These are phyloP conservation scores for Pholiota microspora DNA, from an alignment of 768 basidiomycete species.

Conservation along the genomic window DNA sequence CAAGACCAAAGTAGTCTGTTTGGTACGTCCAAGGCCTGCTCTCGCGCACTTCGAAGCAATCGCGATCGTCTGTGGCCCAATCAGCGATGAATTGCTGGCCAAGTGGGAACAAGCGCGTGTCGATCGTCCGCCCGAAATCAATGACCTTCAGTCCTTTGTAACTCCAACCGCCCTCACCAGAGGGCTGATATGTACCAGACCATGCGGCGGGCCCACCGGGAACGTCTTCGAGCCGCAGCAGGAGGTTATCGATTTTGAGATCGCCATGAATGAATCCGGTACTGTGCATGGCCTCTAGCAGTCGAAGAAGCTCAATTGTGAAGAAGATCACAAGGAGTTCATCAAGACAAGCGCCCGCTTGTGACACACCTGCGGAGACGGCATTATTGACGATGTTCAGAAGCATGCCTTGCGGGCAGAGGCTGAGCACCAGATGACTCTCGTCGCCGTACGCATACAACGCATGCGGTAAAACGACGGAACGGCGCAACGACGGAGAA, in stretches of 20 bases:
- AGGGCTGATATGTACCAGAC: slow-evolving; percentile 72
- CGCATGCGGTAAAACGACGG: slow-evolving; percentile 74
- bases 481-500: slow-evolving; percentile 53
- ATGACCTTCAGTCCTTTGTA: slow-evolving; percentile 89
- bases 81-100: slow-evolving; percentile 83
- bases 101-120: slow-evolving; percentile 75
- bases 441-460: slow-evolving; percentile 88
- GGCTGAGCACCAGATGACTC: slow-evolving; percentile 84
- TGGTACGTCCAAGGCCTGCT: slow-evolving; percentile 89
- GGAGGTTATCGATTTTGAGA: slow-evolving; percentile 98
- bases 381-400: slow-evolving; percentile 92
- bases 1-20: slow-evolving; percentile 95
- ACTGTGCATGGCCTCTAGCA: slow-evolving; percentile 79
- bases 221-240: slow-evolving; percentile 87
- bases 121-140: slow-evolving; percentile 96
- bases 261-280: slow-evolving; percentile 95
- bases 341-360: slow-evolving; percentile 81
- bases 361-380: slow-evolving; percentile 67
- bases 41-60: slow-evolving; percentile 90
- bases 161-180: slow-evolving; percentile 82
- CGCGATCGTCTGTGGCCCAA: slow-evolving; percentile 86
- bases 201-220: slow-evolving; percentile 69
- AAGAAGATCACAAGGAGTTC: slow-evolving; percentile 96
- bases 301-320: slow-evolving; percentile 81
- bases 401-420: slow-evolving; percentile 88